Conservation (phyloP, 1,139 yeast species). For the Meyerozyma carpophila region DNA sequence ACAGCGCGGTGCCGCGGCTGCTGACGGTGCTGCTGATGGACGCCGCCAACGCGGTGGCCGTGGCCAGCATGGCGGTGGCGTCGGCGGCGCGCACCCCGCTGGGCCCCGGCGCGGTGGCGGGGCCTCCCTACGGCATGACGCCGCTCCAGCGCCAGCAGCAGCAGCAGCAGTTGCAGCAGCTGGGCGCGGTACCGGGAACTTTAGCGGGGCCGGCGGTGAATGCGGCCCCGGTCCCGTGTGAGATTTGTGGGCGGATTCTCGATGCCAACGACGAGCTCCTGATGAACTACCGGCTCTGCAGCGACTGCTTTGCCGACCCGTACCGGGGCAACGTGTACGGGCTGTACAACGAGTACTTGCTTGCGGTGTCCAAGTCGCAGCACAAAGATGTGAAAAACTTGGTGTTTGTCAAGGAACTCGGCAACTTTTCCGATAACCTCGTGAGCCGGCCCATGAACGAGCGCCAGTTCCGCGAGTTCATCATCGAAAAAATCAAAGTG, state of each 20-base stretch:
- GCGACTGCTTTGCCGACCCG: conserved; percentile 27
- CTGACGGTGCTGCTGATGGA: conserved; percentile 8
- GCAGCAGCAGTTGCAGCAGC: conserved; percentile 4
- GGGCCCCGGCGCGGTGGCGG: neutral
- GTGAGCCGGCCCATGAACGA: conserved; percentile 23
- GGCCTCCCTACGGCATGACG: conserved; percentile 1
- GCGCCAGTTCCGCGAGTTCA: conserved; percentile 30
- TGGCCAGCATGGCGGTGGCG: conserved; percentile 2
- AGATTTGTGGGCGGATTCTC: conserved; percentile 20
- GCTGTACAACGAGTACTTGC: conserved; percentile 32
- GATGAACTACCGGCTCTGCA: conserved; percentile 23
- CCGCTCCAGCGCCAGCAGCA: conserved; percentile 8
- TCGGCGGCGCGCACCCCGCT: conserved; percentile 6
- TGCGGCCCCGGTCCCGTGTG: conserved; percentile 17
- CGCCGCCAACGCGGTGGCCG: conserved; percentile 4
- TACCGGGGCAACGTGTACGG: conserved; percentile 30
- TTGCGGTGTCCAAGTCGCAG: conserved; percentile 18
- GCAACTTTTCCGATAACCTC: conserved; percentile 25
- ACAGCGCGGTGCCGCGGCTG: conserved; percentile 10
- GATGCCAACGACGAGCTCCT: conserved; percentile 20
- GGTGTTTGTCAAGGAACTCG: conserved; percentile 35
- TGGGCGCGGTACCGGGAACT: neutral
- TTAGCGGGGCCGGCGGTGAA: conserved; percentile 7
- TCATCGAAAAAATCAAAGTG: conserved; percentile 30
- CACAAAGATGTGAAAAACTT: conserved; percentile 23